Evolutionary conservation across 2,329 filamentous ascomycete species (phyloP), one percentile per base, ranked within the genome.

Genomic region (Pseudogymnoascus pannorum): DNA sequence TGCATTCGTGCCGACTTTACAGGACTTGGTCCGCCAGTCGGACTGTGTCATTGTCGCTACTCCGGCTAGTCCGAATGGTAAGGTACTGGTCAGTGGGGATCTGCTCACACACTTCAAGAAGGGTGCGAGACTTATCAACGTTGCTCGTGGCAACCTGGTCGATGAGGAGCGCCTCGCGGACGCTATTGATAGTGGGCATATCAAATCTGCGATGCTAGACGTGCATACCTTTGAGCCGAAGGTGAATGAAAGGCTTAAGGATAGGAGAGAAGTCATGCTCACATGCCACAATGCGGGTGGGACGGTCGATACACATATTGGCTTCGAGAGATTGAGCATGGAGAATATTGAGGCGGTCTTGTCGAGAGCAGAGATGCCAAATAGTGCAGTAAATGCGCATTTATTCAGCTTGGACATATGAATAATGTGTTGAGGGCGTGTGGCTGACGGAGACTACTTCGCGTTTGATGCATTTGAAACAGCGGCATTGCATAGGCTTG

Each of bases 251-350:
- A 64, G 70, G 18, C 58, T 72, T 22, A 69, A 68, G 60, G 57
- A 22, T 11, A 64, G 67, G 48, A 68, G 63, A 33, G 68, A 73
- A 26, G 76, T 75, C 12, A 78, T 86, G 74, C 70, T 88, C 60
- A 83, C 86, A n/a, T 83, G 83, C 59, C 87, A 88, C 69, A 87
- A 87, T 65, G 86, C 85, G 1, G 86, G 86, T 0, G 84, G 85
- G 3, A 87, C 85, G 35, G 77, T 87, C 12, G 84, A 87, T 70
- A 86, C 85, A 64, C 70, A 72, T 60, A 71, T 81, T n/a, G 84
- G 82, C 3, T 87, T 88, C 66, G 86, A 89, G 75, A 79, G 82
- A 71, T 68, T 88, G 70, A 82, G 81, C 33, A 87, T 89, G 79
- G 76, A 83, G 68, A 89, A 89, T 69, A 78, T 89, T 58, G 75